A percentile compares a stretch with the other conserved stretches of the same genome.
phyloP scores from a whole-genome alignment of 2,329 filamentous ascomycete species.

The Fusarium sp. region DNA sequence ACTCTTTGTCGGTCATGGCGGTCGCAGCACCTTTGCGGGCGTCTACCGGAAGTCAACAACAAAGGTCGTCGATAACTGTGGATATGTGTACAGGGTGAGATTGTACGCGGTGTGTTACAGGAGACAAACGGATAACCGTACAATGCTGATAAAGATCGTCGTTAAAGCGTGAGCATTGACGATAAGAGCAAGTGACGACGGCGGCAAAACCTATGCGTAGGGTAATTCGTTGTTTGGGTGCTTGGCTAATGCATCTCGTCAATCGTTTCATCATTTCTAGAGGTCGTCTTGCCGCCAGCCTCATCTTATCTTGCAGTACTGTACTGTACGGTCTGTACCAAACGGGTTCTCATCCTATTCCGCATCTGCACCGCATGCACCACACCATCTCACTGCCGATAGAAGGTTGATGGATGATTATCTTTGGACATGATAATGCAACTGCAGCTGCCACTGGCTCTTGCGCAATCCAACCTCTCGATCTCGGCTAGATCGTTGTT shows the following conservation, averaged over 20 bases:
- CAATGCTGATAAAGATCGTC: conserved; percentile 19
- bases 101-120: too few species aligned
- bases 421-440: conserved; percentile 26
- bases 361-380: conserved; percentile 4
- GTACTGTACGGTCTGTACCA: background rate
- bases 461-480: conserved; percentile 32
- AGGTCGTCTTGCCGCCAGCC: conserved; percentile 32
- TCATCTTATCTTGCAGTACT: conserved; percentile 27
- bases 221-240: background rate
- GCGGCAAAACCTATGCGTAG: conserved; percentile 34
- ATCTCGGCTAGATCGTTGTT: conserved; percentile 46
- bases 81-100: background rate
- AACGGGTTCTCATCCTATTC: conserved; percentile 19
- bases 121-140: too few species aligned
- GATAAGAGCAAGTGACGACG: conserved; percentile 33
- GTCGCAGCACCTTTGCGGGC: conserved; percentile 29
- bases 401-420: conserved; percentile 7
- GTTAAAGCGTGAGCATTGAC: conserved; percentile 18
- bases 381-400: conserved; percentile 31
- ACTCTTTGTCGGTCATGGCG: conserved; percentile 35
- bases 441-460: conserved; percentile 12
- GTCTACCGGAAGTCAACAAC: conserved; percentile 13
- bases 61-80: conserved; percentile 6
- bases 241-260: conserved; percentile 20
- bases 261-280: conserved; percentile 23